phyloP scores from a whole-genome alignment of 352 stramenopile genomes.

The Phytophthora capsici region DNA sequence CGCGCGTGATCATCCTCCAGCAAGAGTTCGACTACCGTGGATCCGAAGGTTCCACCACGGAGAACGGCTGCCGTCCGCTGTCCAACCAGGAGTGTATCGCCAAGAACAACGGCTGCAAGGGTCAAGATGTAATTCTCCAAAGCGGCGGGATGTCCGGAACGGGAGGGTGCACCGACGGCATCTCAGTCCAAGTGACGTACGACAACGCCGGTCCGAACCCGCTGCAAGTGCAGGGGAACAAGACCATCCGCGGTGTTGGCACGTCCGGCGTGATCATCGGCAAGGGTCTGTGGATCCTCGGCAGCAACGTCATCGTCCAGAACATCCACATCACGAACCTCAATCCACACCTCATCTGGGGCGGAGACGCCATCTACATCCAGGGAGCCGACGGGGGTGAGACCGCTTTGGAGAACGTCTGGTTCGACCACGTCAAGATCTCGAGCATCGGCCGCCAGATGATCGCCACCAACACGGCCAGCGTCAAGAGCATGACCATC shows the following conservation, averaged over 20 bases:
- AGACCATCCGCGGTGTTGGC: not conserved
- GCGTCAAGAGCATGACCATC: slow-evolving; percentile 1
- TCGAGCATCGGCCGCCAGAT: not conserved
- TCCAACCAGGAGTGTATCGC: slow-evolving; percentile 1
- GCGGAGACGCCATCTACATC: not conserved
- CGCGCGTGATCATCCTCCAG: not conserved
- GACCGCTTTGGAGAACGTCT: not conserved
- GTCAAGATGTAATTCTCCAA: not conserved
- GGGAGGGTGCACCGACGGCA: not conserved
- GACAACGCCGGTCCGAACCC: not conserved
- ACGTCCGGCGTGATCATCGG: not conserved
- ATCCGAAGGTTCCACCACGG: not conserved
- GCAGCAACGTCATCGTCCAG: not conserved
- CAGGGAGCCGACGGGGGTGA: not conserved
- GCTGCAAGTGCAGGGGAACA: not conserved
- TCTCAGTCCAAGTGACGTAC: not conserved
- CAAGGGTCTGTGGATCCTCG: not conserved
- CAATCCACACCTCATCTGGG: not conserved
- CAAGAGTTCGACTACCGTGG: not conserved
- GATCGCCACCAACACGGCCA: not conserved
- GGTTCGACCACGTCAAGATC: not conserved
- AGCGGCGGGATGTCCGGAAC: not conserved
- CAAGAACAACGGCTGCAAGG: not conserved
- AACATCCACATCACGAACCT: not conserved
- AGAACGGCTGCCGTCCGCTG: not conserved